Base-by-base conservation (phyloP, 495 filamentous ascomycete species). In the Aspergillus saccharolyticus region DNA sequence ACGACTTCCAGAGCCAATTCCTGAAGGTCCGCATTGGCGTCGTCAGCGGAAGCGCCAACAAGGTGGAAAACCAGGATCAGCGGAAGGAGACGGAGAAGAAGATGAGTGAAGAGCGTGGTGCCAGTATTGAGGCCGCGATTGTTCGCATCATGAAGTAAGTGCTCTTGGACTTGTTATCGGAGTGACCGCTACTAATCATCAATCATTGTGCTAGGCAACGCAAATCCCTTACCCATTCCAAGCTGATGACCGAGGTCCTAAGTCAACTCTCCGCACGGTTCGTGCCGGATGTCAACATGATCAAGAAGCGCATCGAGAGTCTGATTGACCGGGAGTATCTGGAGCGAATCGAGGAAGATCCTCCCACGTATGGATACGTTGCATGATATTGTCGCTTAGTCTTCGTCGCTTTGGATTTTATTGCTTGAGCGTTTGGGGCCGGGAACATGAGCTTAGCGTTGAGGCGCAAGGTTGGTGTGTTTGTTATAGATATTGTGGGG, bases 61-160 rank as follows among this genome's bases (percentile, higher is more conserved):
- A 88, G 61, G 90, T 95, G 0, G 94, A 99, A 70, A 88, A 80
- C 51, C 82, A 87, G 22, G 83, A 88, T 14, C 94, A 97, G 74
- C 78, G 91, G 6, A 85, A 85, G 63, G 85, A 91, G 59, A 97
- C 94, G 1, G 89, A 96, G 70, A 85, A 88, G 64, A 92, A 89
- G 67, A 91, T 92, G 63, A 85, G 91, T 53, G 86, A 93, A 56
- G 86, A 87, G 42, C 79, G 94, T 18, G 84, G 79, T 12, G 85
- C 86, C 44, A 80, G 84, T 18, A 88, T 96, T 50, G 94, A 97
- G 66, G 91, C 94, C 42, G 90, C 90, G 5, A 76, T 99, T 55
- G 95, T 99, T 42, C 78, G 92, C 16, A 95, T 93, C 66, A 97
- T 97, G 92, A 96, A 96, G 92, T 96, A 81, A 63, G 83, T 79